A percentile compares a stretch with the other conserved stretches of the same genome.
Evolutionary conservation across 2,329 filamentous ascomycete species (phyloP).

Genomic region (Keithomyces neogunnii): DNA sequence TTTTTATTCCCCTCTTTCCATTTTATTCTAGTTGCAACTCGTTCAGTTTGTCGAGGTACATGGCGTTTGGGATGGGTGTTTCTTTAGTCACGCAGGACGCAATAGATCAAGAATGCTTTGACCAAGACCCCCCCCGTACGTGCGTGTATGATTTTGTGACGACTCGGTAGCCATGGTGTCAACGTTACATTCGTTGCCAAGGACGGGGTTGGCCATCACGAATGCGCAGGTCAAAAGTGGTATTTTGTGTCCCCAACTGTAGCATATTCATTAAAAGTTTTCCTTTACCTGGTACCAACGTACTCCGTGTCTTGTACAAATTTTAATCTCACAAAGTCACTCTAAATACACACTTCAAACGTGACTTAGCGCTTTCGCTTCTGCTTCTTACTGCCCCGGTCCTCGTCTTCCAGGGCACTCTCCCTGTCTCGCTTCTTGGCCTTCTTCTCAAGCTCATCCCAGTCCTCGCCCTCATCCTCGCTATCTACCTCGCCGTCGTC

Average conservation of each 20-base stretch:
- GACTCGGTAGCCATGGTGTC: too few relatives aligned
- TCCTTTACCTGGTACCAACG: neutral
- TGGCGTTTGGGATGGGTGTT: neutral
- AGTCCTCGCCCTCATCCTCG: conserved; percentile 78
- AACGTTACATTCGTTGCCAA: too few relatives aligned
- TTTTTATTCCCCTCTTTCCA: neutral
- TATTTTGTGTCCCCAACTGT: too few relatives aligned
- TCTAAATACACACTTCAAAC: neutral
- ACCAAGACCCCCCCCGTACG: too few relatives aligned
- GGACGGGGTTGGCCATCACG: too few relatives aligned
- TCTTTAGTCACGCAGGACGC: neutral
- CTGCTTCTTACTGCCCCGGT: conserved; percentile 59
- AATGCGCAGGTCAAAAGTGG: too few relatives aligned
- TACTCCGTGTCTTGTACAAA: neutral
- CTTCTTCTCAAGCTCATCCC: conserved; percentile 92
- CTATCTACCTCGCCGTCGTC: conserved; percentile 49
- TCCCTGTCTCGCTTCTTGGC: conserved; percentile 79
- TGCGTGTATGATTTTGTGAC: too few relatives aligned
- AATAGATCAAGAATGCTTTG: neutral
- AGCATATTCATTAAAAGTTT: neutral
- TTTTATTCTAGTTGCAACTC: too few relatives aligned
- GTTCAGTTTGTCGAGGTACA: neutral
- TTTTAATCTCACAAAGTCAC: neutral
- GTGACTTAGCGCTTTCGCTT: conserved; percentile 25
- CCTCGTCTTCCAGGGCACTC: conserved; percentile 41